These are phyloP conservation scores for Herpotrichia juniperi DNA, from an alignment of 2,329 filamentous ascomycete species.

Conservation along the genomic window DNA sequence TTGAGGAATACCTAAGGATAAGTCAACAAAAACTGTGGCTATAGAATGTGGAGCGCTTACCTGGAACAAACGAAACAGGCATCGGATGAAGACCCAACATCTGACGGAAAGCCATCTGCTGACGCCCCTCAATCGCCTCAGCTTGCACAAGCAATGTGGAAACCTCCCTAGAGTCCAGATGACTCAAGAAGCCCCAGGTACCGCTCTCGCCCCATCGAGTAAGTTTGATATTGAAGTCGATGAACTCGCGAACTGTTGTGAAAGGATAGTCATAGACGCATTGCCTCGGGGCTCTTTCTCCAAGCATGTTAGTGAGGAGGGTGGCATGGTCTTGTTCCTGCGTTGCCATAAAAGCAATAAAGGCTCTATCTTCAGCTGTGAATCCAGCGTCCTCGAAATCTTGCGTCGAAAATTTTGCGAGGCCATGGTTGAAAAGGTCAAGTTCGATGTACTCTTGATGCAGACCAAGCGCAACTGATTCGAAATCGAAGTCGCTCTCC, in stretches of 20 bases:
- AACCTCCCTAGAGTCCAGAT: conserved; percentile 74
- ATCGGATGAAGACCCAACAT: conserved; percentile 78
- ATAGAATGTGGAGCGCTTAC: too few relatives aligned
- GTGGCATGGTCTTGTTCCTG: conserved; percentile 82
- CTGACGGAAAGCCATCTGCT: conserved; percentile 81
- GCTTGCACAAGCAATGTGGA: conserved; percentile 73
- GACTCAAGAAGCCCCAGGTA: conserved; percentile 76
- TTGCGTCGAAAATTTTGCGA: conserved; percentile 69
- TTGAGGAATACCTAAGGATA: too few relatives aligned
- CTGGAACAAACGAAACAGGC: conserved; percentile 77
- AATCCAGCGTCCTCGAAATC: conserved; percentile 75
- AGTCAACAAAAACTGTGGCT: conserved; percentile 57
- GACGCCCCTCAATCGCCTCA: conserved; percentile 75
- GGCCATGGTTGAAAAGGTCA: conserved; percentile 79
- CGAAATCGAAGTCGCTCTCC: conserved; percentile 80
- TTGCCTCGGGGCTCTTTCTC: conserved; percentile 70
- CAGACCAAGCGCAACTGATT: conserved; percentile 74
- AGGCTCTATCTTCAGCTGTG: conserved; percentile 69
- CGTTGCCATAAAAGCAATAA: conserved; percentile 78
- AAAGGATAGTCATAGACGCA: conserved; percentile 86
- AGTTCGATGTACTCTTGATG: conserved; percentile 88
- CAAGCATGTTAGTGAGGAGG: conserved; percentile 78
- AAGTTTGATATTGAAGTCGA: conserved; percentile 81
- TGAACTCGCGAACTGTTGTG: conserved; percentile 73
- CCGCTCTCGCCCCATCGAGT: conserved; percentile 77